These are phyloP conservation scores for Avena atlantica DNA, from an alignment of 176 grass and related monocot genomes.

Conservation along the genomic window DNA sequence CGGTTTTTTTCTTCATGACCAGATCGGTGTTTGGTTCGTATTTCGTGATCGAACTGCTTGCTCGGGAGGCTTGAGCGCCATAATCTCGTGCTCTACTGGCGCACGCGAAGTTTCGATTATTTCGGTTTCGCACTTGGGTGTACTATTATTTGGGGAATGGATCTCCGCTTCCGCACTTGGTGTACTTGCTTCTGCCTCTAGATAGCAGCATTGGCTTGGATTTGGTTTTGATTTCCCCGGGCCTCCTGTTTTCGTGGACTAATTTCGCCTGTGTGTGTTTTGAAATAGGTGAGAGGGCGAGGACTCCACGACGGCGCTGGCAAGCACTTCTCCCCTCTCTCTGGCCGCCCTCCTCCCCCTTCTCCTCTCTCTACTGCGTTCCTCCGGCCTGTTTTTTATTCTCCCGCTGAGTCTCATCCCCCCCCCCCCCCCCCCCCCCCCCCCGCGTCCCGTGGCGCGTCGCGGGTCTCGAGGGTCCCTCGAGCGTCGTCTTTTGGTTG, in stretches of 20 bases:
- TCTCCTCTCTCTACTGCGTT: neutral
- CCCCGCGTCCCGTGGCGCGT: slow-evolving; percentile 29
- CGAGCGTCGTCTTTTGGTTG: slow-evolving; percentile 59
- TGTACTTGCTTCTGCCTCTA: neutral
- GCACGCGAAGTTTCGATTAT: neutral
- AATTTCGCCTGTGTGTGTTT: neutral
- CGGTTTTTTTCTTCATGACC: neutral
- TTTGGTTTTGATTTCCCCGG: neutral
- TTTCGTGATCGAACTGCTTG: slow-evolving; percentile 29
- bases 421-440: no score
- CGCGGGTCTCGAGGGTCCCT: slow-evolving; percentile 81
- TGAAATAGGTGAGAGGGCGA: neutral
- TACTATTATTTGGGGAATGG: neutral
- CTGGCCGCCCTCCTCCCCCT: no score
- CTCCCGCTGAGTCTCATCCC: neutral
- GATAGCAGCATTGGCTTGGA: neutral
- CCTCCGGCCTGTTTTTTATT: neutral
- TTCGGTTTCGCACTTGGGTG: neutral
- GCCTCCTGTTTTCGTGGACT: neutral
- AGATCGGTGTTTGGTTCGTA: neutral
- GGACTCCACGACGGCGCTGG: neutral
- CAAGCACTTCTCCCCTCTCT: neutral
- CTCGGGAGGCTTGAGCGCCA: neutral
- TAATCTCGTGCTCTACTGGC: slow-evolving; percentile 14
- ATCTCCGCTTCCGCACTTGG: neutral